Base-by-base conservation (phyloP, 208 protist species). In the Crithidia acanthocephali region DNA sequence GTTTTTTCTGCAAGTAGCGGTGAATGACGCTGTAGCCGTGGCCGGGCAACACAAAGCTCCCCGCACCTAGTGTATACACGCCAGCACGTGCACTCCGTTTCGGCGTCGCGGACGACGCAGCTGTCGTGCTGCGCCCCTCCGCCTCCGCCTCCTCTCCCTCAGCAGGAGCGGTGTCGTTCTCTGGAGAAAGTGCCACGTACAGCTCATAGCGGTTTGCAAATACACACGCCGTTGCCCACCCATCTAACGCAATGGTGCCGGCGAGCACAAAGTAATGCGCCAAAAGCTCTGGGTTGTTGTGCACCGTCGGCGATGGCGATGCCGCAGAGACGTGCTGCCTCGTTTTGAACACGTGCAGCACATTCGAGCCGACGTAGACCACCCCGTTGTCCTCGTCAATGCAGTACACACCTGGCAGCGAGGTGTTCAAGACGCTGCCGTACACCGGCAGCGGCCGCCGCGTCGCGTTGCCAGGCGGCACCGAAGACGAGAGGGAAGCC, bases 181-280 rank as follows among this genome's bases (percentile, higher is more conserved):
- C 32, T 27, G n/a, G 0, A 1, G 62, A 18, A 20, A 25, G 22
- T 30, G 63, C 2, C 18, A 79, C 47, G 60, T 72, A 80, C 27
- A 76, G 27, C 27, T 84, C 74, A 13, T 80, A 62, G 5, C 32
- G 35, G 48, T 77, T 82, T 8, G 58, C 63, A 61, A 78, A 81
- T 22, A 81, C 42, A 35, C 82, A 87, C 40, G 22, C 55, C 37
- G 78, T 76, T n/a, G 72, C 63, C 58, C 68, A 84, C 2, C 52
- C 44, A 27, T 70, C 25, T 10, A 64, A 2, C 22, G 40, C 7
- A n/a, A 69, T 33, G 13, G 23, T 20, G 23, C 25, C 45, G 8
- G 28, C 15, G 2, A 30, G 66, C 47, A 23, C 32, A 22, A 72
- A 51, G 32, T 47, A 64, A 28, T 63, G 68, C 0, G 64, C 35